These are phyloP conservation scores for Yamadazyma sp. DNA, from an alignment of 1,139 yeast species.

Conservation along the genomic window DNA sequence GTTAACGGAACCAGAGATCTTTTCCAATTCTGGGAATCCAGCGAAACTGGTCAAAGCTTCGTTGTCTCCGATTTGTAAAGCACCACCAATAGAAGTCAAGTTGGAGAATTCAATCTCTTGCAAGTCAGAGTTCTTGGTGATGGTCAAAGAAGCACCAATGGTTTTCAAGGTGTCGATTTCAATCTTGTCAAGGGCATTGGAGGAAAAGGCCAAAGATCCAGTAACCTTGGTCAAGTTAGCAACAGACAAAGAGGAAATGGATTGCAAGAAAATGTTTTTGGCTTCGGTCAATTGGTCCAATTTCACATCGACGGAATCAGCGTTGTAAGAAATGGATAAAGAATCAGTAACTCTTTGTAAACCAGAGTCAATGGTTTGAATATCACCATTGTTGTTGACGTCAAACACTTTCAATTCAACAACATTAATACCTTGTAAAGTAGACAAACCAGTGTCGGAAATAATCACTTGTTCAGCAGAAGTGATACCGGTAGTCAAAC, in stretches of 20 bases:
- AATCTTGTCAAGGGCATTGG: slow-evolving; percentile 59
- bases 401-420: slow-evolving; percentile 69
- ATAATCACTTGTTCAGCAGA: slow-evolving; percentile 71
- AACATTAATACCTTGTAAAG: slow-evolving; percentile 81
- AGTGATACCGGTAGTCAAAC: slow-evolving; percentile 74
- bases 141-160: slow-evolving; percentile 80
- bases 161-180: slow-evolving; percentile 53
- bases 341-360: slow-evolving; percentile 72
- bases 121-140: slow-evolving; percentile 72
- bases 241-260: slow-evolving; percentile 70
- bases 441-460: slow-evolving; percentile 81
- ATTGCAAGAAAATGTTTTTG: slow-evolving; percentile 80
- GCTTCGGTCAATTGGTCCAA: slow-evolving; percentile 79
- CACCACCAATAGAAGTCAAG: slow-evolving; percentile 79
- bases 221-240: slow-evolving; percentile 68
- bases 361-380: slow-evolving; percentile 64
- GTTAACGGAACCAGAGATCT: slow-evolving; percentile 86
- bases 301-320: slow-evolving; percentile 65
- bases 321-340: slow-evolving; percentile 81
- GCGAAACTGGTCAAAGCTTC: slow-evolving; percentile 60
- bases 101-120: slow-evolving; percentile 67
- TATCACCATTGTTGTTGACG: slow-evolving; percentile 82
- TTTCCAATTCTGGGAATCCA: slow-evolving; percentile 71
- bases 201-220: slow-evolving; percentile 76
- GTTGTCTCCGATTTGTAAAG: slow-evolving; percentile 85